Evolutionary conservation across 495 filamentous ascomycete genomes (phyloP).

Genomic region (Cladorrhinum samala): DNA sequence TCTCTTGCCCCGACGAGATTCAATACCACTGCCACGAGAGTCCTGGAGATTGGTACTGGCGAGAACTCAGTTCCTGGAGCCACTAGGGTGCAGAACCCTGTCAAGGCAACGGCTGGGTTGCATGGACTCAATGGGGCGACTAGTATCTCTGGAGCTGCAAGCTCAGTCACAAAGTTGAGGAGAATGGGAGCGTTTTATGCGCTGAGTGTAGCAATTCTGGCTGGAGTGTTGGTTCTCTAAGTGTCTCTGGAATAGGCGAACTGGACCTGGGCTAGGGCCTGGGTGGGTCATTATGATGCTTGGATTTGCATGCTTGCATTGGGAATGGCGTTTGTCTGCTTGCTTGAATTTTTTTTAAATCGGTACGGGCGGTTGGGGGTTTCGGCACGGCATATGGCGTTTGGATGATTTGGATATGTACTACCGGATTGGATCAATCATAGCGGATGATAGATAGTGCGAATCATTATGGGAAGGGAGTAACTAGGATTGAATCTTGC

Average conservation of each 20-base stretch:
- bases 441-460: no score
- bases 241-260: background rate
- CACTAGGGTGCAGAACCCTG: constrained; percentile 58
- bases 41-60: constrained; percentile 69
- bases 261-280: background rate
- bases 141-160: background rate
- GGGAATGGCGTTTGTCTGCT: background rate
- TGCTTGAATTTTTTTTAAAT: background rate
- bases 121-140: constrained; percentile 2
- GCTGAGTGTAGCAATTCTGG: background rate
- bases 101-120: constrained; percentile 45
- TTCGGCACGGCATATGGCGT: background rate
- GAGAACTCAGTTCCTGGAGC: constrained; percentile 62
- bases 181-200: background rate
- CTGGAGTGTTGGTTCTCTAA: background rate
- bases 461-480: no score
- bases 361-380: background rate
- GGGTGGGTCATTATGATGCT: background rate
- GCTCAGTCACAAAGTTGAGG: background rate
- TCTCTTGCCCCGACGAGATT: constrained; percentile 81
- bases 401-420: no score
- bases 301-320: background rate
- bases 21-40: constrained; percentile 57
- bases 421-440: no score
- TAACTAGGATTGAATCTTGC: no score